These are phyloP conservation scores for Hymenoscyphus fructigenus DNA, from an alignment of 2,329 filamentous ascomycete genomes.

Conservation along the genomic window DNA sequence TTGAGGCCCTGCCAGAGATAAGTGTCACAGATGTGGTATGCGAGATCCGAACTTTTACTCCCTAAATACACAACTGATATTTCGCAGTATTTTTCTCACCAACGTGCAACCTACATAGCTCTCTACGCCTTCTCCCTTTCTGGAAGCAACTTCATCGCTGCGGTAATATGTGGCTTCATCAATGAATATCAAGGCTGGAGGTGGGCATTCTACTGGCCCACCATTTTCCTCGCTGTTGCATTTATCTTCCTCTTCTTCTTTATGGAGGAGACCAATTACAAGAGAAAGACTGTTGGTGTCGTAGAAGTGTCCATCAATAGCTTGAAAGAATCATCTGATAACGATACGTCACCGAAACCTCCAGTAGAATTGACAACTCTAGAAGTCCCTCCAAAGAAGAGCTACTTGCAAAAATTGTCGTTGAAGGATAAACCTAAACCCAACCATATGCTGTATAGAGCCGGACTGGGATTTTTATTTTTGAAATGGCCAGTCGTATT, in stretches of 20 bases:
- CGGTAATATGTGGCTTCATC: constrained; percentile 49
- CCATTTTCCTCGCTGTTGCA: constrained; percentile 48
- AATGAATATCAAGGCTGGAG: constrained; percentile 16
- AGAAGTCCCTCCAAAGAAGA: neutral
- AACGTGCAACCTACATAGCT: constrained; percentile 42
- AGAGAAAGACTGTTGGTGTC: constrained; percentile 14
- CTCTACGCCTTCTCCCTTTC: constrained; percentile 44
- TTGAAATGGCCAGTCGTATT: no score
- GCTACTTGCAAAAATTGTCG: neutral
- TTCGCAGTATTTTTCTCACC: constrained; percentile 40
- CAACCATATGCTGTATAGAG: neutral
- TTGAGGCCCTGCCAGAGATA: constrained; percentile 19
- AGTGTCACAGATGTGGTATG: constrained; percentile 23
- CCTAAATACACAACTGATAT: neutral
- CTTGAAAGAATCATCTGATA: no score
- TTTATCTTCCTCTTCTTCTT: constrained; percentile 54
- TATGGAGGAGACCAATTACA: constrained; percentile 54
- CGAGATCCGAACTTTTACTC: neutral
- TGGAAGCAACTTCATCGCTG: constrained; percentile 42
- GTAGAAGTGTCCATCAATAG: constrained; percentile 4
- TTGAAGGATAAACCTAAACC: neutral
- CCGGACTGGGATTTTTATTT: no score
- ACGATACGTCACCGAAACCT: no score
- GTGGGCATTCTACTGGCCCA: constrained; percentile 49
- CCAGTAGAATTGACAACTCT: neutral